Evolutionary conservation across 768 basidiomycete species (phyloP), one percentile per base, ranked within the genome.

Genomic region (Porphyrellus cyaneotinctus): DNA sequence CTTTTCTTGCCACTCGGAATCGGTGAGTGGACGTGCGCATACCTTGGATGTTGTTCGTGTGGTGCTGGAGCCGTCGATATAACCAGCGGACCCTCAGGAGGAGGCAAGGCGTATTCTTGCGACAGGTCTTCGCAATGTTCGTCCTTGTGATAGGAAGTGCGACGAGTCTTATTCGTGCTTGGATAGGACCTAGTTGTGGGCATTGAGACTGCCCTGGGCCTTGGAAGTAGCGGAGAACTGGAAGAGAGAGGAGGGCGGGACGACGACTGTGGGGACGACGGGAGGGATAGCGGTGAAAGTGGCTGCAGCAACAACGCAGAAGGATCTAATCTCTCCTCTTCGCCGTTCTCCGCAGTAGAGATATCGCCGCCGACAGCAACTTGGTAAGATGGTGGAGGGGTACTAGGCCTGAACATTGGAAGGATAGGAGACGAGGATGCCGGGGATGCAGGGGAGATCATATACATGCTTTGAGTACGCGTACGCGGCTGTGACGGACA

Each of bases 401-500:
- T 63, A 32, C 49, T 54, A 30, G 70, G 59, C 14, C 58, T 59
- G 39, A 67, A 58, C 48, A 59, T 53, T 4, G 65, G 64, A 42
- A 58, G 60, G 23, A 43, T 23, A 20, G 60, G 54, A 4, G 54
- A 41, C 3, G 54, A 36, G 20, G 57, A 22, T 33, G 46, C 8
- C 9, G 50, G 38, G 12, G 54, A 12, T 5, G 58, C 28, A 17
- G 61, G 47, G 11, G 58, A 33, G 12, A 18, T 22, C 18, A 52
- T 45, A 33, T 64, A 59, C 62, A 71, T 71, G 43, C 68, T 69
- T 23, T 52, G 58, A 17, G 68, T 69, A 31, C 70, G 68, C 47
- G 54, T 47, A n/a, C 68, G 70, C 9, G 54, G 48, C 30, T 43
- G 51, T 17, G 54, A 53, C 4, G 65, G 64, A 24, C 37, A 62